These are phyloP conservation scores for Hyparrhenia diplandra DNA, from an alignment of 176 grass and related monocot species.

Conservation along the genomic window DNA sequence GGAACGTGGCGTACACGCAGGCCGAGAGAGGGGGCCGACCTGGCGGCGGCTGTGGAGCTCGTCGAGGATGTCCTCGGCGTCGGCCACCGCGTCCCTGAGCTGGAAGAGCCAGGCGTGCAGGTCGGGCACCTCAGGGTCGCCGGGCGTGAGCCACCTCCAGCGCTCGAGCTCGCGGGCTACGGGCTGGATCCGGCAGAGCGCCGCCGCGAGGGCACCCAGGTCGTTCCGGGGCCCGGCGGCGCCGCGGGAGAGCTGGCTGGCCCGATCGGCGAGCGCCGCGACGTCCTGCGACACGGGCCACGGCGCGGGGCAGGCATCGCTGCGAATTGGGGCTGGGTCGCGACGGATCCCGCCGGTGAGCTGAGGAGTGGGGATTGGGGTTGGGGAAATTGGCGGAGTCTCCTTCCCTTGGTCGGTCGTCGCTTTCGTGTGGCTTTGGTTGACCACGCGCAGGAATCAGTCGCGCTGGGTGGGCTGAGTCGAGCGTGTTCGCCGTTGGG, in stretches of 20 bases:
- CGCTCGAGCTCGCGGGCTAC: slow-evolving; percentile 10
- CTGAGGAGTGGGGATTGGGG: neutral
- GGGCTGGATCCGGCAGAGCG: slow-evolving; percentile 31
- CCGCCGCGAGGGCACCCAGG: slow-evolving; percentile 12
- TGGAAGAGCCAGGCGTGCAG: slow-evolving; percentile 9
- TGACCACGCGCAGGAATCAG: neutral
- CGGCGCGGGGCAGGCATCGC: slow-evolving; percentile 15
- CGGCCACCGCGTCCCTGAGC: slow-evolving; percentile 21
- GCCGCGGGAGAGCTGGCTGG: neutral
- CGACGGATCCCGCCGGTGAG: neutral
- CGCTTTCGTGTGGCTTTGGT: neutral
- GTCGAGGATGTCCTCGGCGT: slow-evolving; percentile 33
- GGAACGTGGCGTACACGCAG: neutral
- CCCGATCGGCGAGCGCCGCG: slow-evolving; percentile 18
- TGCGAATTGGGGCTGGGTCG: neutral
- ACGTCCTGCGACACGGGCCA: slow-evolving; percentile 39
- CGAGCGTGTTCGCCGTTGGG: too few species aligned
- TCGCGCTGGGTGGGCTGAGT: neutral
- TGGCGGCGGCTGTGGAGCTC: neutral
- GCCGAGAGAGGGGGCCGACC: neutral
- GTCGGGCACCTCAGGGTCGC: neutral
- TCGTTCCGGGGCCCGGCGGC: neutral
- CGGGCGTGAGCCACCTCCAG: neutral
- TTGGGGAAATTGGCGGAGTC: neutral
- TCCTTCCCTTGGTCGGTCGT: neutral